Evolutionary conservation across 177 flowering plant species (phyloP).

Genomic region (Telopea speciosissima): DNA sequence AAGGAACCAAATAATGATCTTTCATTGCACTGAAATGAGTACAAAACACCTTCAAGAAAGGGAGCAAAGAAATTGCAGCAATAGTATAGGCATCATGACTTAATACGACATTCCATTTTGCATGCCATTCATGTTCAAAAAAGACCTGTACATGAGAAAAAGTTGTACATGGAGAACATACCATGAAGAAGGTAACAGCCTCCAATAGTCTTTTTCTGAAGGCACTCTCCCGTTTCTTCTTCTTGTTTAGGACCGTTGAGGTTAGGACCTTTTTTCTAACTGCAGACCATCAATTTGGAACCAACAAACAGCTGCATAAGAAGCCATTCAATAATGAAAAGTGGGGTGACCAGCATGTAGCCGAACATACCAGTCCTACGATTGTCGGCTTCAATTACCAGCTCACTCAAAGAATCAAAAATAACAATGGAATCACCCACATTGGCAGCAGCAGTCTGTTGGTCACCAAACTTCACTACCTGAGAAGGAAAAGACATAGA

Average conservation of each 20-base stretch:
- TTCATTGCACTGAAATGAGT: no score
- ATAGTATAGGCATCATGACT: no score
- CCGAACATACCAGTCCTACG: background rate
- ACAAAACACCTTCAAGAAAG: no score
- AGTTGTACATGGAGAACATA: background rate
- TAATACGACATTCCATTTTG: no score
- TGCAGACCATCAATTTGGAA: background rate
- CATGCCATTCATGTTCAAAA: background rate
- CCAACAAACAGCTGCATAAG: background rate
- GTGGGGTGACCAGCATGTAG: background rate
- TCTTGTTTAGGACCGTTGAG: background rate
- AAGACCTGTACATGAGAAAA: background rate
- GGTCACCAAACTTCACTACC: background rate
- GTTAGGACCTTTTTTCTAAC: background rate
- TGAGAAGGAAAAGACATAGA: background rate
- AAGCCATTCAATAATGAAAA: no score
- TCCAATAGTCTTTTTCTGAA: background rate
- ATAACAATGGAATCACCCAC: background rate
- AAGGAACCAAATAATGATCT: no score
- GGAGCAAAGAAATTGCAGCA: no score
- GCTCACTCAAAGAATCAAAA: background rate
- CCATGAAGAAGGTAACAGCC: background rate
- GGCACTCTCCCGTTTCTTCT: background rate
- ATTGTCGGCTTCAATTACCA: background rate
- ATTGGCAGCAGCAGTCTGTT: background rate